phyloP scores from a whole-genome alignment of 192 early-diverging fungal species.

The Umbelopsis isabellina region DNA sequence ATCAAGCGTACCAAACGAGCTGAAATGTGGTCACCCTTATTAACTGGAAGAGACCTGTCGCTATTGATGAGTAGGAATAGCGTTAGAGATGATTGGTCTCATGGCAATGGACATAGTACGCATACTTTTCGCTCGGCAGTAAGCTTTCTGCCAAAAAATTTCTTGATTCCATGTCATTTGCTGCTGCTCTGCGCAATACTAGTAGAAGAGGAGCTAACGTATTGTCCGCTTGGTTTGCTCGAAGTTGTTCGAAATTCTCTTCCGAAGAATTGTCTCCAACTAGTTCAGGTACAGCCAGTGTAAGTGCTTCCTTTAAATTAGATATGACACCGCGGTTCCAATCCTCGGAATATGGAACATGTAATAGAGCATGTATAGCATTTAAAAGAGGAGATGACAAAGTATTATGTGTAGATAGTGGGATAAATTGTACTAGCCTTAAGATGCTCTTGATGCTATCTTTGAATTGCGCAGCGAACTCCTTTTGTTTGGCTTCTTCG shows the following conservation, averaged over 20 bases:
- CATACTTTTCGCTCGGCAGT: conserved; percentile 74
- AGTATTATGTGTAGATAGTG: conserved; percentile 47
- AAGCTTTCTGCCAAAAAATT: conserved; percentile 43
- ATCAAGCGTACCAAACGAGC: conserved; percentile 70
- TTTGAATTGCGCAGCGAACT: conserved; percentile 36
- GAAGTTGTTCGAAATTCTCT: conserved; percentile 36
- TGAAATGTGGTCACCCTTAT: conserved; percentile 62
- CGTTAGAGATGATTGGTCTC: too few species aligned
- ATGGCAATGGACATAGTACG: conserved; percentile 15
- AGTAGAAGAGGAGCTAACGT: conserved; percentile 68
- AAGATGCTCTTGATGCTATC: conserved; percentile 46
- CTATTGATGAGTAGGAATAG: conserved; percentile 37
- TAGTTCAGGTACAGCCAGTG: conserved; percentile 27
- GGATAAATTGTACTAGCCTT: conserved; percentile 42
- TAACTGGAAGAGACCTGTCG: conserved; percentile 72
- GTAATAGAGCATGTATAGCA: conserved; percentile 76
- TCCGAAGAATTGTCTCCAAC: conserved; percentile 51
- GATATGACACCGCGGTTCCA: conserved; percentile 37
- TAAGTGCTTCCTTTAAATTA: conserved; percentile 19
- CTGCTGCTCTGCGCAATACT: conserved; percentile 63
- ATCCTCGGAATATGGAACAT: conserved; percentile 45
- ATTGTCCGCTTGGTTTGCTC: conserved; percentile 59
- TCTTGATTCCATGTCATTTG: conserved; percentile 48
- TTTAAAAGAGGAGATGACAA: conserved; percentile 76
- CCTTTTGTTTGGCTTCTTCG: conserved; percentile 18